phyloP scores from a whole-genome alignment of 1,284 basidiomycete genomes.

The Trametes hirsuta region DNA sequence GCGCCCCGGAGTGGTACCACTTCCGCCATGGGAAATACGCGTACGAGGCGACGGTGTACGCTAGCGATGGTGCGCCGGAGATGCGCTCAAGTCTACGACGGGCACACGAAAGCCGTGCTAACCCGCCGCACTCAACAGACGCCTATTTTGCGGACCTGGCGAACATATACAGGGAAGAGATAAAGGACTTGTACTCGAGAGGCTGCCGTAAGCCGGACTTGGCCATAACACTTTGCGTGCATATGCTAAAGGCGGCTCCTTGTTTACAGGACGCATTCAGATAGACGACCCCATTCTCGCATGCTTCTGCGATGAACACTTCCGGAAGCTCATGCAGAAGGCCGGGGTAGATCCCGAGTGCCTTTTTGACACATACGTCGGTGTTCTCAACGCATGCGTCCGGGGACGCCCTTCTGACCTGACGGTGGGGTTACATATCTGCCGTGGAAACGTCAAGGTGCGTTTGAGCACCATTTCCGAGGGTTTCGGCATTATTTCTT shows the following conservation, averaged over 20 bases:
- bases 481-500: neutral
- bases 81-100: neutral
- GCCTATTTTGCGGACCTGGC: conserved; percentile 77
- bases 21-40: conserved; percentile 61
- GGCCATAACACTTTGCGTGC: no score
- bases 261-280: conserved; percentile 50
- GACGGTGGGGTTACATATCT: conserved; percentile 70
- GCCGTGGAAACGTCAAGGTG: conserved; percentile 76
- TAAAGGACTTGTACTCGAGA: conserved; percentile 67
- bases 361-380: conserved; percentile 70
- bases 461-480: neutral
- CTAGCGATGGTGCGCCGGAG: conserved; percentile 50
- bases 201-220: conserved; percentile 55
- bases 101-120: neutral
- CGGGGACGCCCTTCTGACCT: conserved; percentile 62
- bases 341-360: conserved; percentile 60
- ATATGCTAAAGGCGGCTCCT: no score
- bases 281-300: conserved; percentile 73
- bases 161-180: conserved; percentile 68
- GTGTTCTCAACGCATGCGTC: conserved; percentile 68
- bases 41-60: conserved; percentile 60
- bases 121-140: conserved; percentile 34
- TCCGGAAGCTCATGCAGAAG: conserved; percentile 59
- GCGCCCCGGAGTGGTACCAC: conserved; percentile 75
- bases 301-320: conserved; percentile 61